Base-by-base conservation (phyloP, 495 filamentous ascomycete genomes). In the Daldinia childiae region DNA sequence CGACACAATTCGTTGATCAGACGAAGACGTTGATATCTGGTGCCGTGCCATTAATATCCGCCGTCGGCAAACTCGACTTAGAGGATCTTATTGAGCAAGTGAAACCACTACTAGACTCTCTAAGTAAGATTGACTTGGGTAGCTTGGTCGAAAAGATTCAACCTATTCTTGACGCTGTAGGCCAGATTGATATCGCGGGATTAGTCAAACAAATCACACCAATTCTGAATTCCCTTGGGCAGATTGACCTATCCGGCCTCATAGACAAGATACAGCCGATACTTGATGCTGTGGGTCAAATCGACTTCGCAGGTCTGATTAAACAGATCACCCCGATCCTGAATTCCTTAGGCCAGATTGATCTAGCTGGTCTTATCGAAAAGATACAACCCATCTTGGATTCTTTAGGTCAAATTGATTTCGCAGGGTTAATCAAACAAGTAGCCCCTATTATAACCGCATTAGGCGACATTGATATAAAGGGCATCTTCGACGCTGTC, bases 111-210 rank as follows among this genome's bases (percentile, higher is more conserved):
- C 66, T 83, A 9, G 75, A 81, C 62, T 70, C 79, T 43, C 48
- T 83, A 34, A 66, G 77, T 78, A 17, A 82, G 77, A 39, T 78
- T 76, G 64, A 77, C 81, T 21, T 87, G n/a, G 79, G 81, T 17
- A 80, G 80, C 14, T 82, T 87, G 57, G 73, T 86, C 4, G 65
- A 59, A 15, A 81, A 83, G 50, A 78, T 81, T 21, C 69, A 78
- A 34, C 69, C 78, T 11, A 77, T 86, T 5, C 69, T 86, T 17
- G 82, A 82, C 27, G 74, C 73, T 26, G 76, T 85, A 56, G 81
- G 84, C 58, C 80, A 85, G 72, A 84, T 84, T 7, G 77, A 82
- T 45, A 72, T 81, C 19, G 72, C 50, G 5, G 74, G 72, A n/a
- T 60, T 72, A 8, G 66, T 77, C 17, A 57, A 68, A 3, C 55